Evolutionary conservation across 2,329 filamentous ascomycete species (phyloP), one percentile per base, ranked within the genome.

Genomic region (Shiraia sp.): DNA sequence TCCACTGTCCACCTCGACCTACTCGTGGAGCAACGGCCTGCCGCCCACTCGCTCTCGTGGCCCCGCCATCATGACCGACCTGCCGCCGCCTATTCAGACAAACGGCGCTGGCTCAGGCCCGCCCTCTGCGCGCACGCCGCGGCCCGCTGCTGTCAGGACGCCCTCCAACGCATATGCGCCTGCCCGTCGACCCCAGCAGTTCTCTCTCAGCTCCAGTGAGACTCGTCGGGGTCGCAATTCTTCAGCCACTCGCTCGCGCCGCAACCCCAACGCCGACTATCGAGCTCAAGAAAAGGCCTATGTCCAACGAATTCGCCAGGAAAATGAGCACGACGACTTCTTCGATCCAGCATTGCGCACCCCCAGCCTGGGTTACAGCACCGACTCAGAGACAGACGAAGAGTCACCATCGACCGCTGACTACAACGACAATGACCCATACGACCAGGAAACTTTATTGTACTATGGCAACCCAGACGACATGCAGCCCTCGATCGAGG

Each of bases 251-350:
- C 73, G 83, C 49, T 63, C 66, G 27, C 68, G 76, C 26, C 73
- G 80, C 49, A 86, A 88, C 59, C 85, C 85, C 8, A 85, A 86
- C 59, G 83, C 84, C 37, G 83, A 87, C 55, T 89, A 88, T 65
- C 77, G 87, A 46, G 88, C 88, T 33, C 90, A 97, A 71, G 92
- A 97, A 70, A 89, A 91, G 66, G 92, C 92, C 42, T 99, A 99
- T 66, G 86, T 97, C 24, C 90, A 96, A 69, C 85, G 92, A 57
- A 81, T 97, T 62, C 85, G 90, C 43, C 89, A 95, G 65, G 88
- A 93, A 54, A 81, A 83, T 44, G 70, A 74, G 30, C 73, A 76
- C 31, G 79, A 80, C 47, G 85, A 88, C 53, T 93, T 91, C 73
- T 88, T 90, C 57, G 72, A 74, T 50, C 69, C 75, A 49, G 85